phyloP scores from a whole-genome alignment of 768 basidiomycete genomes.

The Coprinopsis sp. region DNA sequence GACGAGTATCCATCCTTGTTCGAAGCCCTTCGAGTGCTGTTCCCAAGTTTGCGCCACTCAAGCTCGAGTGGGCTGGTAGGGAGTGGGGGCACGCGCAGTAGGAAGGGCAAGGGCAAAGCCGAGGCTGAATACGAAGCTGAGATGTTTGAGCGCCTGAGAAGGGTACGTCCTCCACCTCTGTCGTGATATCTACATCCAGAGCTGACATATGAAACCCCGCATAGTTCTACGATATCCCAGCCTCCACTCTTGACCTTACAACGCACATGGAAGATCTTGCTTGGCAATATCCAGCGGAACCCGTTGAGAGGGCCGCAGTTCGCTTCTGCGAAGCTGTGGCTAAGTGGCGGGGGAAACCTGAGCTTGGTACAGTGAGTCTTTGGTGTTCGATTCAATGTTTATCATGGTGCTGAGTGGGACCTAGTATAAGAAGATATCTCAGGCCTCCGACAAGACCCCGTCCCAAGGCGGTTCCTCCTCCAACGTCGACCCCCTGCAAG shows the following conservation, averaged over 20 bases:
- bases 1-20: constrained; percentile 68
- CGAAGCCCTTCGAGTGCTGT: constrained; percentile 66
- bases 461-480: constrained; percentile 12
- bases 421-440: constrained; percentile 55
- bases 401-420: constrained; percentile 21
- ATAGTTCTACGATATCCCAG: constrained; percentile 76
- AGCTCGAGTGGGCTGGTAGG: background rate
- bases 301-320: constrained; percentile 72
- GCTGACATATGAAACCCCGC: no score
- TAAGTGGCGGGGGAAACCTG: constrained; percentile 80
- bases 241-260: constrained; percentile 65
- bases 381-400: constrained; percentile 8
- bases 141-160: constrained; percentile 66
- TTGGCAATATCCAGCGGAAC: constrained; percentile 77
- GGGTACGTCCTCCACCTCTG: no score
- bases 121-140: constrained; percentile 72
- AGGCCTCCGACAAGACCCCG: constrained; percentile 16
- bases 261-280: constrained; percentile 78
- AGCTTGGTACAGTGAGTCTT: constrained; percentile 64
- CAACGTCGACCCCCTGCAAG: constrained; percentile 25
- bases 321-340: constrained; percentile 80
- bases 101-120: constrained; percentile 40
- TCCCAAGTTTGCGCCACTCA: constrained; percentile 46
- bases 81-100: background rate
- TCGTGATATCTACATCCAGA: no score